Evolutionary conservation across 306 rosid species (phyloP), one percentile per base, ranked within the genome.

Genomic region (Cicer yamashitae): DNA sequence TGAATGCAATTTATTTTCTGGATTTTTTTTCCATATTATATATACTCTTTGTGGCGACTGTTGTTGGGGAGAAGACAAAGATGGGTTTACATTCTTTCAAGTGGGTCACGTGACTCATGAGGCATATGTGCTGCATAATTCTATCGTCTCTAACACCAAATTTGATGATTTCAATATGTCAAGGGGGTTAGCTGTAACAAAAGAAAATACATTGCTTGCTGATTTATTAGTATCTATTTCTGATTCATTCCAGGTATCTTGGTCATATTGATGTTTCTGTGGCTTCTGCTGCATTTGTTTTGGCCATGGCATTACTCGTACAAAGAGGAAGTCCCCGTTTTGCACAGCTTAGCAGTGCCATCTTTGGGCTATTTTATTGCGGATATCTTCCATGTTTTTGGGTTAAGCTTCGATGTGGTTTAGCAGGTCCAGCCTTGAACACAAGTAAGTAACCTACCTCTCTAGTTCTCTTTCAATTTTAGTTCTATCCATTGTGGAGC

Each of bases 341-440:
- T 72, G 86, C 99, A 15, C 99, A 94, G 84, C 96, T 92, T 64
- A 91, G 93, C 81, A 94, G 97, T 87, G 86, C 96, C 56, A 83
- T 92, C 74, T 94, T 94, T 84, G 99, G 99, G 77, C 86, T 94
- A 63, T 89, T 94, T 85, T 94, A 94, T 71, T 90, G 94, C 61
- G 97, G 96, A 62, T 94, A 94, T 87, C 99, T 94, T 86, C 99
- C 99, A 51, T 89, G 93, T 75, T 94, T 94, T 62, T 94, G 99
- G 99, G 90, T 94, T 72, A 94, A 94, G 86, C 99, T 94, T 92
- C 96, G 99, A 72, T 94, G 97, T 80, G 93, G 97, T 60, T 77
- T 94, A 79, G 85, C 96, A n/a, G 96, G 90, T 41, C 99, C 99
- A 34, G 91, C 97, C 81, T 70, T 94, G 76, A 89, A 90, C 79